Evolutionary conservation across 176 grass and related monocot genomes (phyloP), one percentile per base, ranked within the genome.

Genomic region (Chloris gayana): DNA sequence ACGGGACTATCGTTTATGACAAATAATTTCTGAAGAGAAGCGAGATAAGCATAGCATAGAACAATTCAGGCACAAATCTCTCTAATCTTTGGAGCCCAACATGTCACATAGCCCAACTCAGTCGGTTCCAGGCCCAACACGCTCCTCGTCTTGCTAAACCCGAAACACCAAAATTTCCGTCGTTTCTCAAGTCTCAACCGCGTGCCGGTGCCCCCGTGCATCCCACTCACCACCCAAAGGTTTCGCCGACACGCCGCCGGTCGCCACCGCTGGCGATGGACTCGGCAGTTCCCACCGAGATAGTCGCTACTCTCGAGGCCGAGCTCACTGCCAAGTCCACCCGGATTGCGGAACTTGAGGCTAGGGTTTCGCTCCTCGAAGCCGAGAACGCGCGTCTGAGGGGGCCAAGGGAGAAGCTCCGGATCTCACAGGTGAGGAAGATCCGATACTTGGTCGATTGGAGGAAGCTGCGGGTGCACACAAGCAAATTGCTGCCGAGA

Each of bases 321-420:
- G 91, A 89, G 33, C 34, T 86, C 35, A 51, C 56, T 2, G 71
- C 80, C 37, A 86, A 79, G 17, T 58, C 27, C 0, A 72, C 82
- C 63, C 72, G 87, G n/a, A 62, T 94, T 24, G 73, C 77, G 21
- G 82, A 88, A 37, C 67, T 88, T 26, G 82, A 91, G 65, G 81
- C 67, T 6, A 73, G 78, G 74, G 54, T 90, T 33, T 81, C 72
- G 6, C 24, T 25, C 35, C 86, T 94, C 49, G 85, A 94, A 56
- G 10, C 71, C 30, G 89, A 90, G 57, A 84, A 91, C 74, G n/a
- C 72, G 29, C 26, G 60, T 15, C 75, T 89, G 57, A 85, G 77
- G 50, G 60, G 76, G 81, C 34, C 42, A 19, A 50, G 4, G 80
- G 68, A 49, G 68, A 50, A 19, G 46, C 49, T 0, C 5, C 46